Evolutionary conservation across 345 rosid genomes (phyloP).

Genomic region (rapeseed (Brassica napus)): DNA sequence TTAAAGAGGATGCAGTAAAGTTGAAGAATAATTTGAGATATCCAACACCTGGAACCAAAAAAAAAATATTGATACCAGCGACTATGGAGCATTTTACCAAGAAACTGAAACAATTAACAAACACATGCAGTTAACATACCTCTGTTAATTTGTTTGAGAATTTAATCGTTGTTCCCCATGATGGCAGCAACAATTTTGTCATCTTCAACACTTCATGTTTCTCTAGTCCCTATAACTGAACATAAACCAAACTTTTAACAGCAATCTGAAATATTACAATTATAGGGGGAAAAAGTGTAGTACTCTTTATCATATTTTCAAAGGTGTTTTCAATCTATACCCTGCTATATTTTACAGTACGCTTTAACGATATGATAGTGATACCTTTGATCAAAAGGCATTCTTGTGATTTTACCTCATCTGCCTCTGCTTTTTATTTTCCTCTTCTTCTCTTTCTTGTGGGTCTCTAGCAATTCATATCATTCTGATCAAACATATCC

Average conservation of each 20-base stretch:
- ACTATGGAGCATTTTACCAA: not conserved
- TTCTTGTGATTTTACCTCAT: not conserved
- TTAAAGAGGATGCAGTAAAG: not conserved
- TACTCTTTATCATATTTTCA: not conserved
- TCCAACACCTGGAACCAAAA: not conserved
- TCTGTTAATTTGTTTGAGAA: not conserved
- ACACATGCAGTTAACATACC: not conserved
- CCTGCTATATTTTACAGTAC: not conserved
- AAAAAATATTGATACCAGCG: not conserved
- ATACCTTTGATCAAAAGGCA: not conserved
- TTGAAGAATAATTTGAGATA: not conserved
- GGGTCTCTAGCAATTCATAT: no score
- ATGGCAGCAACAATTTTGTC: not conserved
- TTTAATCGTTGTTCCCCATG: not conserved
- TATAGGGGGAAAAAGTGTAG: not conserved
- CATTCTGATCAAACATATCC: no score
- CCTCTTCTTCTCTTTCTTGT: no score
- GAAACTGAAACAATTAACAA: not conserved
- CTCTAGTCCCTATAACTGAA: not conserved
- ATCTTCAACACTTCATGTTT: not conserved
- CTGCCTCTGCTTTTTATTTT: not conserved
- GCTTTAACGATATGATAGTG: not conserved
- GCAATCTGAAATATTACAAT: not conserved
- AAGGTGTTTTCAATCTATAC: not conserved
- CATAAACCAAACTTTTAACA: not conserved